Base-by-base conservation (phyloP, 148 eudicot genomes). In the Fagopyrum esculentum region DNA sequence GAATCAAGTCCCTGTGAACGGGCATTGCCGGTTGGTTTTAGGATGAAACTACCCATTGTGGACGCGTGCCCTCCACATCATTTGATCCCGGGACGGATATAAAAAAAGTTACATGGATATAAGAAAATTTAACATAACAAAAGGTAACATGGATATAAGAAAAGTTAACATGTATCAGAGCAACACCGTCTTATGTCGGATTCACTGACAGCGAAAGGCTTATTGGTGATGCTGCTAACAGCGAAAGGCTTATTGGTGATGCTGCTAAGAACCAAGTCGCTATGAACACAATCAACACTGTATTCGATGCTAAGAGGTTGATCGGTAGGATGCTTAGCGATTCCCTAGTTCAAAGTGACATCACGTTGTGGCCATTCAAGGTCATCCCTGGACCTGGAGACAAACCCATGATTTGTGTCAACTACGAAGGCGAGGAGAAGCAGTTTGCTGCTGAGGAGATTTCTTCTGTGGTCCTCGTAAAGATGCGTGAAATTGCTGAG, bases 401-500 rank as follows among this genome's bases (percentile, higher is more conserved):
- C 73, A 71, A 71, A 51, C 73, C 73, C 73, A 71, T 71, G 73
- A 71, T 71, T 12, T n/a, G 50, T n/a, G 73, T 71, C 73, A 45
- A 45, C 54, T 45, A 71, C 73, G 45, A 71, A 11, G 73, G 73
- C 9, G 52, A 71, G 73, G 73, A 71, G 51, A 71, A 71, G 52
- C 51, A 45, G 73, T 71, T 71, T 45, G 73, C 73, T 22, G 73
- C 73, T 16, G 73, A 71, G 73, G 73, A 71, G 73, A 71, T 71
- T 45, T 71, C 73, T 48, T 71, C 73, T 19, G 45, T 71, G 73
- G 73, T 71, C 54, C 52, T 71, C 52, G 45, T 71, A 6, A 71
- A 73, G 76, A 73, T 73, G 76, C 76, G 76, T 26, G 76, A 73
- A 64, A 73, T 73, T 4, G 76, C 76, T 52, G 76, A 73, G 61